These are phyloP conservation scores for Tolypocladium paradoxum DNA, from an alignment of 2,329 filamentous ascomycete genomes.

Conservation along the genomic window DNA sequence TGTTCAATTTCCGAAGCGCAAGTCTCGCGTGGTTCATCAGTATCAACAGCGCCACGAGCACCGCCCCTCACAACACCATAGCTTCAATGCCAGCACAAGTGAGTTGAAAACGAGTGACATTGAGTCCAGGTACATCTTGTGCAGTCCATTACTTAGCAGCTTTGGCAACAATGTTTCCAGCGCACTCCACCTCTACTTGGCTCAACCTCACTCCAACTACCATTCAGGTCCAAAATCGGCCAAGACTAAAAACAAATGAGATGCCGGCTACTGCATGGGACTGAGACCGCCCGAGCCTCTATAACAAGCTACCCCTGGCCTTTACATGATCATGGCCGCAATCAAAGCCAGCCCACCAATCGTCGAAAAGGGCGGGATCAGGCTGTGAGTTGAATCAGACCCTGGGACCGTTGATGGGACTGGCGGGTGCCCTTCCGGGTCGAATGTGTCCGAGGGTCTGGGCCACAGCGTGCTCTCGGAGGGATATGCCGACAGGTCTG, in stretches of 20 bases:
- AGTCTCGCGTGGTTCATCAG: too few species aligned
- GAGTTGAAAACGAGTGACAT: neutral
- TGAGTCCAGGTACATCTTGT: neutral
- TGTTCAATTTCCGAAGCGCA: too few species aligned
- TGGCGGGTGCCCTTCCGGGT: constrained; percentile 9
- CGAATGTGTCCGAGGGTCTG: constrained; percentile 9
- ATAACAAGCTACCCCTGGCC: neutral
- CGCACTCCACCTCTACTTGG: neutral
- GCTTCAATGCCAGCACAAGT: neutral
- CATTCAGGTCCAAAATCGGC: neutral
- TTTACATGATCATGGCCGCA: constrained; percentile 14
- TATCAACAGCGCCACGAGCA: too few species aligned
- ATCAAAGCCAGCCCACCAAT: constrained; percentile 16
- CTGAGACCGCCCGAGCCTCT: neutral
- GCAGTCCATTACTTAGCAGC: neutral
- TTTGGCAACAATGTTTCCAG: neutral
- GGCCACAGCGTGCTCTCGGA: constrained; percentile 14
- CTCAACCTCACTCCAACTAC: neutral
- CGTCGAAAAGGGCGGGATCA: constrained; percentile 9
- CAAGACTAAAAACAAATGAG: neutral
- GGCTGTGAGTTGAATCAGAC: constrained; percentile 14
- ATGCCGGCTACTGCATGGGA: neutral
- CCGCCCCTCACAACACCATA: too few species aligned
- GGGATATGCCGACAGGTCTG: constrained; percentile 4
- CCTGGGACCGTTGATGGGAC: constrained; percentile 15